phyloP scores from a whole-genome alignment of 495 filamentous ascomycete genomes.

The Xeromyces bisporus region DNA sequence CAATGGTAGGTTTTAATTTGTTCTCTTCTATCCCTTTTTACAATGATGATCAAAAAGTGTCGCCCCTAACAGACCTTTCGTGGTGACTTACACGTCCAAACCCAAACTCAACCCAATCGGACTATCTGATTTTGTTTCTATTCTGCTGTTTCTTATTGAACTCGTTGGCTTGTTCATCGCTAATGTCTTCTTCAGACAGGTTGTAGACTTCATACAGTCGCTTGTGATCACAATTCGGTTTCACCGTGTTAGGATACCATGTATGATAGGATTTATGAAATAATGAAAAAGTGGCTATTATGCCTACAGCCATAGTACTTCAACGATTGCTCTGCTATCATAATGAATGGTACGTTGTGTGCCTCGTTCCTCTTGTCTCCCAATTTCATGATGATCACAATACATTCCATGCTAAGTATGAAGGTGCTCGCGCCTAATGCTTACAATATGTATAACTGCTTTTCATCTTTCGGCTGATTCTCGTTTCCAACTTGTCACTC shows the following conservation, averaged over 20 bases:
- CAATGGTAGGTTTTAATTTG: constrained; percentile 21
- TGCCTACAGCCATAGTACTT: no score
- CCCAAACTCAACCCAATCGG: constrained; percentile 89
- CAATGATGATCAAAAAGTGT: constrained; percentile 77
- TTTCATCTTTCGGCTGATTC: constrained; percentile 96
- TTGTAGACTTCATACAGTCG: background rate
- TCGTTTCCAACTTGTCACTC: constrained; percentile 3
- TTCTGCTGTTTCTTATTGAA: constrained; percentile 1
- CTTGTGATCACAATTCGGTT: background rate
- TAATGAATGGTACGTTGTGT: constrained; percentile 1
- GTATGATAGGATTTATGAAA: background rate
- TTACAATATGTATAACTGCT: constrained; percentile 59
- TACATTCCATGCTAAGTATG: constrained; percentile 87
- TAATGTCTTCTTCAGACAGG: no score
- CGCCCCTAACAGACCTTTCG: constrained; percentile 78
- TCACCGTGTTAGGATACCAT: background rate
- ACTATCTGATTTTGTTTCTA: constrained; percentile 45
- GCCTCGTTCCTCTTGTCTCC: constrained; percentile 2
- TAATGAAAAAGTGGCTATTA: no score
- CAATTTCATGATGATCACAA: constrained; percentile 47
- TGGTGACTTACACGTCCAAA: constrained; percentile 86
- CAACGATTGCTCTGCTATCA: no score
- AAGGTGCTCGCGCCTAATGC: constrained; percentile 51
- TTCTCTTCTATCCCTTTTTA: constrained; percentile 10
- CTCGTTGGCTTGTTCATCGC: no score